Base-by-base conservation (phyloP, 225 moss, liverwort and hornwort genomes). In the Anthoceros angustus region DNA sequence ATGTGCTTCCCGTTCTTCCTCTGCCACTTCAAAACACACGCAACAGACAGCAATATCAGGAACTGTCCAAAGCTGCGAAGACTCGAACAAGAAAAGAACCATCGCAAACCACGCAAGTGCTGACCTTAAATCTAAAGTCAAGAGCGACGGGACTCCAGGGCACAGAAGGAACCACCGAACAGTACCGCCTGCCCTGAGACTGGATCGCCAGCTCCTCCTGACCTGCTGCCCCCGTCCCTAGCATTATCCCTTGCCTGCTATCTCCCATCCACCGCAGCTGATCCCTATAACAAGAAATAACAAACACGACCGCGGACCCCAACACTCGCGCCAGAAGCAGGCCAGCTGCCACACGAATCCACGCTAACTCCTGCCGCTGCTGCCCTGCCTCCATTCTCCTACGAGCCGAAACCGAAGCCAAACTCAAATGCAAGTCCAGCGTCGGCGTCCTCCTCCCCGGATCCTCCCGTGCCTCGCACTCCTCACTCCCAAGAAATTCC, bases 141-240 rank as follows among this genome's bases (percentile, higher is more conserved):
- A 55, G 55, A 23, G n/a, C 55, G 14, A 55, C 55, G 14, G 55
- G 55, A 55, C 23, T 55, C 55, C 55, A 55, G 55, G 55, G 55
- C 16, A 55, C 55, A 7, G 55, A 55, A 15, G 55, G n/a, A 55
- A 23, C 5, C 55, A 55, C n/a, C 55, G 23, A 15, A 15, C 8
- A 23, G 55, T 55, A 15, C 8, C 55, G n/a, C 7, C 7, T 55
- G 16, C 12, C 12, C 10, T 15, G 23, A 2, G 6, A 7, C 10
- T 23, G 55, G 2, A 32, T 32, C 32, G 4, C 32, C 32, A 32
- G 32, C 32, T 32, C 32, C 32, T 32, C 32, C 32, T 32, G 32
- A 32, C 32, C 32, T 32, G 32, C 32, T 32, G 4, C 32, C 32
- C 32, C 32, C 32, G 32, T 4, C 32, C 32, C 32, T 32, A 1